Evolutionary conservation across 2,329 filamentous ascomycete genomes (phyloP).

Genomic region (Chrysoporthe deuterocubensis): DNA sequence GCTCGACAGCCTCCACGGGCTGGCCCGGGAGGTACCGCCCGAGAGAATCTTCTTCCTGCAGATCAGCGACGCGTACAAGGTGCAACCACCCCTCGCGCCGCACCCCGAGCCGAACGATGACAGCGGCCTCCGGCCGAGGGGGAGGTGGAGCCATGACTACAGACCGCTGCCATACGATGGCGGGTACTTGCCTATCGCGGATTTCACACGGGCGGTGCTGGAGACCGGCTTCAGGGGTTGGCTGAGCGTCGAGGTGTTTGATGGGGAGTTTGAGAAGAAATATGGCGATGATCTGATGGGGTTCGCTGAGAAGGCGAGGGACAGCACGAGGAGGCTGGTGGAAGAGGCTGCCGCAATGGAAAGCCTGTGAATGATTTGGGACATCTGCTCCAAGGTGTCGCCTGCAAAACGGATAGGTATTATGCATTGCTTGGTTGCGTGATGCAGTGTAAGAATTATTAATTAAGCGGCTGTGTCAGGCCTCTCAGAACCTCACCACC

Average conservation of each 20-base stretch:
- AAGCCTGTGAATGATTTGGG: background rate
- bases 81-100: conserved; percentile 57
- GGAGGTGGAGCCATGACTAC: conserved; percentile 72
- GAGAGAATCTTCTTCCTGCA: conserved; percentile 78
- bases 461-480: background rate
- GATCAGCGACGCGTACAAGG: conserved; percentile 74
- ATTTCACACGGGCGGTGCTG: conserved; percentile 68
- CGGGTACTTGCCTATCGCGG: conserved; percentile 70
- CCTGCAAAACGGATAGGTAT: background rate
- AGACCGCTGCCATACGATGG: conserved; percentile 71
- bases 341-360: conserved; percentile 20
- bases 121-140: conserved; percentile 61
- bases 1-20: conserved; percentile 56
- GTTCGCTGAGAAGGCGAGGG: conserved; percentile 35
- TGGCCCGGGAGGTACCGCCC: conserved; percentile 60
- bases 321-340: conserved; percentile 16
- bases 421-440: background rate
- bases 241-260: conserved; percentile 39
- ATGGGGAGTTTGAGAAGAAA: conserved; percentile 38
- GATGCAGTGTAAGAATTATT: background rate
- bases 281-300: conserved; percentile 36
- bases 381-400: background rate
- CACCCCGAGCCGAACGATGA: conserved; percentile 45
- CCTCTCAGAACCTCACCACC: background rate
- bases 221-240: conserved; percentile 56